These are phyloP conservation scores for Eucalyptus tenuipes DNA, from an alignment of 345 rosid genomes.

Conservation along the genomic window DNA sequence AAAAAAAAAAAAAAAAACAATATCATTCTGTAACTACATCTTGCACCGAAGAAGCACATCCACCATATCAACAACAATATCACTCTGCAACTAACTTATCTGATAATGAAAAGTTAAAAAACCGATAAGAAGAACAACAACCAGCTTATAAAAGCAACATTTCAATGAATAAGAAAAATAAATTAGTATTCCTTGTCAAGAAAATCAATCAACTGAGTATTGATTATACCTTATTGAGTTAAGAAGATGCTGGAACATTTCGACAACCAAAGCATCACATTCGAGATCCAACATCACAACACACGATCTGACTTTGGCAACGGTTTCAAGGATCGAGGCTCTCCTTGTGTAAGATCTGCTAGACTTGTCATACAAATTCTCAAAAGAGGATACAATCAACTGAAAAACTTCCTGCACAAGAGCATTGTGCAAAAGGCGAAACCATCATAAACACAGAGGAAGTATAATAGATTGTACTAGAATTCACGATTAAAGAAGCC, in stretches of 20 bases:
- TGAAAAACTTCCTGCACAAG: conserved; percentile 72
- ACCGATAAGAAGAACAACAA: not conserved
- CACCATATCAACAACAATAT: not conserved
- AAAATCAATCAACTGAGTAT: not conserved
- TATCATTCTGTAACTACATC: not conserved
- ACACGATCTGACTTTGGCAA: conserved; percentile 90
- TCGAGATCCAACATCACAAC: conserved; percentile 98
- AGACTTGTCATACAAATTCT: conserved; percentile 52
- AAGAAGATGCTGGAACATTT: conserved; percentile 90
- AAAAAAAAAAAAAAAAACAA: too few species aligned
- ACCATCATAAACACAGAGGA: not conserved
- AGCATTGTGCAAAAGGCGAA: not conserved
- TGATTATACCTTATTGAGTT: conserved; percentile 61
- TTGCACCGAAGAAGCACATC: not conserved
- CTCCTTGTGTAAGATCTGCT: conserved; percentile 66
- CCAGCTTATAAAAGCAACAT: not conserved
- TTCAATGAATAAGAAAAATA: not conserved
- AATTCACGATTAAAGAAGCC: not conserved
- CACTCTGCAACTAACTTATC: not conserved
- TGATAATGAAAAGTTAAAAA: not conserved
- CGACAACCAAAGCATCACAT: conserved; percentile 68
- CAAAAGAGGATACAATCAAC: conserved; percentile 85
- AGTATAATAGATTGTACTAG: not conserved
- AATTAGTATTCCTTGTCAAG: not conserved
- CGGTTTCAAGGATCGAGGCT: conserved; percentile 87